Percentiles rank a stretch among this genome's conserved stretches.
phyloP scores from a whole-genome alignment of 352 stramenopile species.

The Phytophthora cryptogea region DNA sequence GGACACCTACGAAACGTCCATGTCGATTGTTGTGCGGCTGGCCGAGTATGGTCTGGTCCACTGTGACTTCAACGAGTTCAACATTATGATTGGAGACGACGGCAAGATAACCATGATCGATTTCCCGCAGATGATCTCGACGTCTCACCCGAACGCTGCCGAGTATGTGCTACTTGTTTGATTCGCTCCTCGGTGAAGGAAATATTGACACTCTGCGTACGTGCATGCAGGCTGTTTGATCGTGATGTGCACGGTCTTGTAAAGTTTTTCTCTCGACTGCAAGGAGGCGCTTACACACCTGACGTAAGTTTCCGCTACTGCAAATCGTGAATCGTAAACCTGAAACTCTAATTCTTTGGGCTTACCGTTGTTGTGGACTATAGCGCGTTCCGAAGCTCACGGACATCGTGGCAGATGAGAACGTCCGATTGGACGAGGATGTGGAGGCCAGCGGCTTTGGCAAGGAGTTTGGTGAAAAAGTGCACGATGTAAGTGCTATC shows the following conservation, averaged over 20 bases:
- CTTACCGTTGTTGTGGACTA: conserved; percentile 9
- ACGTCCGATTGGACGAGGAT: conserved; percentile 67
- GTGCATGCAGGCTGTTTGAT: conserved; percentile 80
- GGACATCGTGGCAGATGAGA: conserved; percentile 73
- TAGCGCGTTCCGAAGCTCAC: conserved; percentile 57
- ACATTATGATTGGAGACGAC: conserved; percentile 97
- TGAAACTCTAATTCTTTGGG: conserved; percentile 6
- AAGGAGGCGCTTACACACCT: conserved; percentile 80
- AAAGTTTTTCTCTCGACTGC: conserved; percentile 94
- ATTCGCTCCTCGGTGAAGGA: not conserved
- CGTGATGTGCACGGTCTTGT: conserved; percentile 96
- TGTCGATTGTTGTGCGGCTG: conserved; percentile 96
- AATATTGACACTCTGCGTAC: conserved; percentile 9
- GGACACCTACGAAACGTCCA: conserved; percentile 95
- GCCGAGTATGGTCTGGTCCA: conserved; percentile 98
- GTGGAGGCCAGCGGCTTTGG: conserved; percentile 84
- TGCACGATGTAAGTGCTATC: conserved; percentile 55
- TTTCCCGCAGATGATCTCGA: conserved; percentile 99
- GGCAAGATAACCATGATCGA: conserved; percentile 99
- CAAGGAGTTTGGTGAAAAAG: conserved; percentile 74
- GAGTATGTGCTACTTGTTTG: conserved; percentile 80
- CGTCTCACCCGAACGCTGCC: conserved; percentile 96
- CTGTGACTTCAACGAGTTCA: conserved; percentile 99
- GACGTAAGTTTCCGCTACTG: conserved; percentile 69
- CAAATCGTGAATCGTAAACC: not conserved